Conservation (phyloP, 2,329 filamentous ascomycete species). For the Aspergillus eucalypticola region DNA sequence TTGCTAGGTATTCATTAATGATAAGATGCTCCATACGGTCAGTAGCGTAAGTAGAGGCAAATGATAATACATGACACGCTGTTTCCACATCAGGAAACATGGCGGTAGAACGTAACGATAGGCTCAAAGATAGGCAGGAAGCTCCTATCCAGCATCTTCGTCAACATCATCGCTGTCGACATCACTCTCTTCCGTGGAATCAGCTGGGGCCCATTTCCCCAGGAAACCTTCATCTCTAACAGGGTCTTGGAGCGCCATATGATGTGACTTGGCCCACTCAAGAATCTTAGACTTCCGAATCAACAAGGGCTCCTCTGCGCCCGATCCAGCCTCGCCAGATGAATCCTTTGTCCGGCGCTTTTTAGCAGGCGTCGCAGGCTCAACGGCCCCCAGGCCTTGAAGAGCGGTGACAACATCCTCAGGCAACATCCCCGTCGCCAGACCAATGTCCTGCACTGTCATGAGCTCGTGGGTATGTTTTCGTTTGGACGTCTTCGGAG, state of each 20-base stretch:
- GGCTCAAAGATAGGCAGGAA: not conserved
- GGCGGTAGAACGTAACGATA: not conserved
- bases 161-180: slow-evolving; percentile 21
- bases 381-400: slow-evolving; percentile 74
- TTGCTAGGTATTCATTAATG: not conserved
- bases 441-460: slow-evolving; percentile 70
- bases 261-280: slow-evolving; percentile 65
- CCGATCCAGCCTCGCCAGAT: slow-evolving; percentile 21
- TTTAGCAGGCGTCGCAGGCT: slow-evolving; percentile 52
- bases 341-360: slow-evolving; percentile 51
- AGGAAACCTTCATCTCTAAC: slow-evolving; percentile 76
- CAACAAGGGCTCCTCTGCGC: slow-evolving; percentile 38
- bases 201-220: slow-evolving; percentile 61
- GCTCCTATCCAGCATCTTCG: slow-evolving; percentile 18
- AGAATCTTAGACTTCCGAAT: slow-evolving; percentile 61
- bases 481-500: slow-evolving; percentile 34
- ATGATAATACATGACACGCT: not conserved
- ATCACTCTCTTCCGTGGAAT: slow-evolving; percentile 29
- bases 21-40: slow-evolving; percentile 2
- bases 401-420: slow-evolving; percentile 81
- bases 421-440: slow-evolving; percentile 76
- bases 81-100: not conserved
- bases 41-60: slow-evolving; percentile 8
- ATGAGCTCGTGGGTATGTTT: slow-evolving; percentile 50
- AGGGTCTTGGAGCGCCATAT: slow-evolving; percentile 63